Conservation (phyloP, 495 filamentous ascomycete species). For the Xylaria telfairii region DNA sequence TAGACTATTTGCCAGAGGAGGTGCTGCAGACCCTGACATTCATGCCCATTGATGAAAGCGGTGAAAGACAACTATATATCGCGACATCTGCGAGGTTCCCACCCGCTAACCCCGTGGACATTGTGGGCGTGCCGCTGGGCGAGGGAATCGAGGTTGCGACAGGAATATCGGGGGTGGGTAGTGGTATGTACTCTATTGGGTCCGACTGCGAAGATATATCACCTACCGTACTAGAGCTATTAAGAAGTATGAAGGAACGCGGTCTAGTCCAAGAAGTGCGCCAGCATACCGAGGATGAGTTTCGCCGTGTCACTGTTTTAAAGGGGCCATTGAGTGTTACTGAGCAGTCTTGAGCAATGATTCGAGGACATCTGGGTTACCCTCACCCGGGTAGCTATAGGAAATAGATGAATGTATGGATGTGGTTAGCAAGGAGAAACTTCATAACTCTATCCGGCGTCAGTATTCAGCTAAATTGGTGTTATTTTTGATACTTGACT, state of each 20-base stretch:
- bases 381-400: neutral
- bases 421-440: too few species aligned
- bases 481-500: neutral
- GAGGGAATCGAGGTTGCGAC: conserved; percentile 40
- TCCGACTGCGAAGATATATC: conserved; percentile 47
- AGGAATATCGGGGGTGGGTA: conserved; percentile 52
- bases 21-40: conserved; percentile 38
- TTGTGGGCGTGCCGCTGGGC: conserved; percentile 37
- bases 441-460: neutral
- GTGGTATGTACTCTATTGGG: conserved; percentile 58
- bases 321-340: conserved; percentile 2
- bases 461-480: neutral
- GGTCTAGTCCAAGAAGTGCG: conserved; percentile 53
- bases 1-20: conserved; percentile 33
- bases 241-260: conserved; percentile 45
- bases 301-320: conserved; percentile 42
- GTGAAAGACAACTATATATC: conserved; percentile 61
- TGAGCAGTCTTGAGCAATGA: neutral
- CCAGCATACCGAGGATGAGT: conserved; percentile 57
- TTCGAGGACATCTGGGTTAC: neutral
- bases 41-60: conserved; percentile 49
- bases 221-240: conserved; percentile 40
- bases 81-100: conserved; percentile 60
- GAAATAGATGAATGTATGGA: neutral
- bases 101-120: conserved; percentile 26